phyloP scores from a whole-genome alignment of 495 filamentous ascomycete genomes.

The Pyrenopolyporus hunteri region DNA sequence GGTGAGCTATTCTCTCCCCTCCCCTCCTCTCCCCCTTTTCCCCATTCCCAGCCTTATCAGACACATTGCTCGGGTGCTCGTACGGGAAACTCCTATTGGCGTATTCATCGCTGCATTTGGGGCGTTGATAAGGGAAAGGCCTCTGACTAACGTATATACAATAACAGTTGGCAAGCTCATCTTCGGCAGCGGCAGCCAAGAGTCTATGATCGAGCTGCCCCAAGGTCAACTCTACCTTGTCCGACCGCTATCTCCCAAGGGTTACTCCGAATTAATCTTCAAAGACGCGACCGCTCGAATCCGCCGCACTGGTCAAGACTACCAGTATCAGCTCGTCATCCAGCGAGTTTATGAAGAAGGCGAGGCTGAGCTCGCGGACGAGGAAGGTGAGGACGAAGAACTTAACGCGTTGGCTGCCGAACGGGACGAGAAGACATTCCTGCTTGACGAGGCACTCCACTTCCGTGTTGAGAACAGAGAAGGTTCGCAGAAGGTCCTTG shows the following conservation, averaged over 20 bases:
- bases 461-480: constrained; percentile 83
- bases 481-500: constrained; percentile 79
- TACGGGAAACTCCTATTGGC: too few relatives aligned
- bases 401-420: constrained; percentile 69
- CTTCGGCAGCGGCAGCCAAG: constrained; percentile 88
- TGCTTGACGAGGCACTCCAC: constrained; percentile 88
- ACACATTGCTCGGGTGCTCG: constrained; percentile 3
- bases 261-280: constrained; percentile 98
- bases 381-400: constrained; percentile 78
- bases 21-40: not conserved
- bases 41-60: not conserved
- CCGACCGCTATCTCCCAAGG: constrained; percentile 91
- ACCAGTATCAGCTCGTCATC: constrained; percentile 95
- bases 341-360: constrained; percentile 97
- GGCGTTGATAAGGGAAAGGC: not conserved
- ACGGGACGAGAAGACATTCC: constrained; percentile 95
- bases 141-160: constrained; percentile 23
- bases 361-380: constrained; percentile 87
- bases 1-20: constrained; percentile 33
- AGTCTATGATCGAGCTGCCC: constrained; percentile 90
- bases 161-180: constrained; percentile 82
- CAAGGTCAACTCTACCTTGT: constrained; percentile 98
- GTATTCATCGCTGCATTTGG: too few relatives aligned
- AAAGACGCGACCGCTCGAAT: constrained; percentile 94
- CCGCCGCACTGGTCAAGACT: constrained; percentile 89